phyloP scores from a whole-genome alignment of 1,139 yeast species.

The Yamadazyma diospyri region DNA sequence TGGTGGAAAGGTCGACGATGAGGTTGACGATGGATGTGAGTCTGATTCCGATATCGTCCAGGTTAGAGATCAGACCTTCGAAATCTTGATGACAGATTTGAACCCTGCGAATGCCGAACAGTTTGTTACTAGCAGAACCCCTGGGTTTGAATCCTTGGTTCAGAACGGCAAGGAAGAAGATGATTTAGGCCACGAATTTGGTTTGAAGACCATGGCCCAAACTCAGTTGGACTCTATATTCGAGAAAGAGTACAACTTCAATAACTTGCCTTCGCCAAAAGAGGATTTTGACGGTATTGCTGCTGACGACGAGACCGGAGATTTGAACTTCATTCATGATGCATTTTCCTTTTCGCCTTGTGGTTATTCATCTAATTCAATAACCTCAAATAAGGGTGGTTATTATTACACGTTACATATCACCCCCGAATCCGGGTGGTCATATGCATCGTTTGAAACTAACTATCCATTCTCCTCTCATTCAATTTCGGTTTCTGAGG shows the following conservation, averaged over 20 bases:
- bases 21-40: slow-evolving; percentile 4
- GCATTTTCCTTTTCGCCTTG: slow-evolving; percentile 95
- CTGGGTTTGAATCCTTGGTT: slow-evolving; percentile 39
- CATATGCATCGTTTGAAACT: slow-evolving; percentile 94
- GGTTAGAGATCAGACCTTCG: slow-evolving; percentile 69
- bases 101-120: slow-evolving; percentile 54
- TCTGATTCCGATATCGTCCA: slow-evolving; percentile 1
- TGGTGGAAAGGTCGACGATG: slow-evolving; percentile 37
- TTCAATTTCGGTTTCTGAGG: slow-evolving; percentile 45
- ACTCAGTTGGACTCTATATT: slow-evolving; percentile 64
- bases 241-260: slow-evolving; percentile 18
- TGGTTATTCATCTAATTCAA: slow-evolving; percentile 88
- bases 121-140: slow-evolving; percentile 58
- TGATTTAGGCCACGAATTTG: slow-evolving; percentile 79
- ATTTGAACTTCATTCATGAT: slow-evolving; percentile 54
- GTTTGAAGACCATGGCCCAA: slow-evolving; percentile 59
- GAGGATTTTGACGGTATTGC: slow-evolving; percentile 19
- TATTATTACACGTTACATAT: slow-evolving; percentile 89
- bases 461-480: slow-evolving; percentile 54
- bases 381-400: slow-evolving; percentile 51
- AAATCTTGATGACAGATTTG: slow-evolving; percentile 87
- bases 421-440: slow-evolving; percentile 92
- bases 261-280: slow-evolving; percentile 39
- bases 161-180: slow-evolving; percentile 42
- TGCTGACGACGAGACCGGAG: slow-evolving; percentile 18